Evolutionary conservation across 345 rosid genomes (phyloP), one percentile per base, ranked within the genome.

Genomic region (Triadica sebifera): DNA sequence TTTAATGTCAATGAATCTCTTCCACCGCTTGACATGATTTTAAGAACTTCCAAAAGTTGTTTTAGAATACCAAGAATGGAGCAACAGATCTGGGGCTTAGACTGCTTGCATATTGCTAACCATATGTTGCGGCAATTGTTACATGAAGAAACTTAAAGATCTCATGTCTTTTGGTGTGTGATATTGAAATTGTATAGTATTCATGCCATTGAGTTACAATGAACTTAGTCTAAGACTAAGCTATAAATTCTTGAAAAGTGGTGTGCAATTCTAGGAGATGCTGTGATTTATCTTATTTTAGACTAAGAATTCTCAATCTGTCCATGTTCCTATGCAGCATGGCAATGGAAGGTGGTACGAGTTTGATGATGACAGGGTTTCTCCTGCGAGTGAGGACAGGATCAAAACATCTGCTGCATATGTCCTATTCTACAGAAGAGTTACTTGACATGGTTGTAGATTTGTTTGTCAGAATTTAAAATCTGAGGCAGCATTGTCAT

Each of bases 371-470:
- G 56, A 41, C 38, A n/a, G 19, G 3, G 82, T 70, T 65, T 22
- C 19, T 16, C 50, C 76, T 22, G 75, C 49, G 13, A 24, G 39
- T 2, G 67, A 70, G 75, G 75, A 74, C 43, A 45, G 39, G 16
- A 71, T 75, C 2, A 79, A 51, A 50, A 47, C 82, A 37, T 49
- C 65, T 55, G 79, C 79, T 11, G 79, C 82, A 12, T 79, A 75
- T 37, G 76, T 79, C 15, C 79, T 75, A 55, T 79, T 71, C 69
- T 79, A 75, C 65, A 50, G 72, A 41, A 70, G 79, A 71, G 62
- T 75, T 56, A 12, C 59, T 15, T 79, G 50, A 78, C 2, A 12
- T 46, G 7, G 10, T 22, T 47, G 4, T n/a, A 25, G 12, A 8
- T 6, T 15, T 57, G 25, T 41, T 37, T 15, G 0, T 22, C 25